phyloP scores from a whole-genome alignment of 2,329 filamentous ascomycete species.

The Paracorniculantispora psalliotae region DNA sequence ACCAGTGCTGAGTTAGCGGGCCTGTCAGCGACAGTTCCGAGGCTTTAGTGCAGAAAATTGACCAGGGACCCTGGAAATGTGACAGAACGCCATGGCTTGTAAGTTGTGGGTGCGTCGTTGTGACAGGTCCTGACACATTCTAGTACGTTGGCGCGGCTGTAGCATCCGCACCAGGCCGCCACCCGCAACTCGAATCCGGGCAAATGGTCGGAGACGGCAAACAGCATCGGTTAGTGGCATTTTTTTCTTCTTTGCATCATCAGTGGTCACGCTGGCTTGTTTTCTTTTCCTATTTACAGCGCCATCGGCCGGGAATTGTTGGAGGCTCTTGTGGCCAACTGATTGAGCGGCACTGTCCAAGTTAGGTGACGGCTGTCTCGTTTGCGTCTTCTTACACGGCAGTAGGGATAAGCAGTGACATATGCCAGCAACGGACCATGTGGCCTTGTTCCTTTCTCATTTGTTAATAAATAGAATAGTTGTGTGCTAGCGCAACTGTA shows the following conservation, averaged over 20 bases:
- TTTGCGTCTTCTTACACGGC: not conserved
- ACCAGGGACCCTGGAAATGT: not conserved
- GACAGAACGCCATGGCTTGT: constrained; percentile 6
- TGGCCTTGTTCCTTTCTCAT: not conserved
- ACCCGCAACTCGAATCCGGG: not conserved
- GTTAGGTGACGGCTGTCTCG: not conserved
- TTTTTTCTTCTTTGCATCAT: not conserved
- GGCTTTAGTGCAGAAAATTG: not conserved
- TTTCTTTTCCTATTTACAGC: no score
- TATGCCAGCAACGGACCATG: not conserved
- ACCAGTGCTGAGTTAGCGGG: not conserved
- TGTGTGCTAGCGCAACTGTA: not conserved
- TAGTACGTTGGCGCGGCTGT: not conserved
- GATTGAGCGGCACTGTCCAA: not conserved
- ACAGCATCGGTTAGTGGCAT: not conserved
- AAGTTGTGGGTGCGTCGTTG: not conserved
- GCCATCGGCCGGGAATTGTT: no score
- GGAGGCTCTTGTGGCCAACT: not conserved
- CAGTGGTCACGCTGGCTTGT: no score
- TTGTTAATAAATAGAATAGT: not conserved
- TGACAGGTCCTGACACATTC: constrained; percentile 6
- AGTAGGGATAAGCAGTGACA: not conserved
- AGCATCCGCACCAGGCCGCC: not conserved
- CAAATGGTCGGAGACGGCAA: not conserved
- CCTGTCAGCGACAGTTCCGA: not conserved